Evolutionary conservation across 1,139 yeast genomes (phyloP), one percentile per base, ranked within the genome.

Genomic region (Blastobotrys elegans): DNA sequence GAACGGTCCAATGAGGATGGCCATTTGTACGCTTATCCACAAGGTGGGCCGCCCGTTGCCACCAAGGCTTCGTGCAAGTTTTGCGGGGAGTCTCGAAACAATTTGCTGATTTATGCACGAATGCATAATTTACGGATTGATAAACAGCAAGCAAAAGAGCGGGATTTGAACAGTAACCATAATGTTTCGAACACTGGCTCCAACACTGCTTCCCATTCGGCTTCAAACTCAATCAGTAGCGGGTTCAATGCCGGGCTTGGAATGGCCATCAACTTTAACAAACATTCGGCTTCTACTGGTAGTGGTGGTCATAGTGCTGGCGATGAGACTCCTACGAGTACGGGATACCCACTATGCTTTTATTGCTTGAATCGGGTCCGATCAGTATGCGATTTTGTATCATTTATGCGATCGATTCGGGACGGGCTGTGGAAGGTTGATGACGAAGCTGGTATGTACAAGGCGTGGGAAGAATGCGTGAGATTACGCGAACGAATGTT

Each of bases 281-380:
- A 45, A 17, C 22, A 26, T 13, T 30, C 16, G 32, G 16, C n/a
- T 7, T 30, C 32, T 6, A 14, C 32, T 30, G n/a, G 5, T 13
- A n/a, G 16, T 13, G 32, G 32, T 13, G 32, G 32, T 4, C 16
- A 17, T 29, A 30, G 32, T 13, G n/a, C 7, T 30, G 32, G 32
- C 32, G 5, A 5, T 5, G 36, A 14, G 32, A 13, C 17, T 24
- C 13, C 34, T 11, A 16, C 34, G 3, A 43, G 27, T 13, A 35
- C 44, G 16, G 65, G 66, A 18, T 84, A 84, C 58, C 88, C 95
- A n/a, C 70, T 90, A 42, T 92, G 97, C 64, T 83, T 83, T 56
- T 83, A 79, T 61, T 92, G 97, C 67, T 72, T 90, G 44, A 75
- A 82, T 48, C 82, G 88, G 57, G 76, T 89, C 46, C 76, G 97